Evolutionary conservation across 371 early-diverging fungal genomes (phyloP), one percentile per base, ranked within the genome.

Genomic region (Saksenaea vasiformis): DNA sequence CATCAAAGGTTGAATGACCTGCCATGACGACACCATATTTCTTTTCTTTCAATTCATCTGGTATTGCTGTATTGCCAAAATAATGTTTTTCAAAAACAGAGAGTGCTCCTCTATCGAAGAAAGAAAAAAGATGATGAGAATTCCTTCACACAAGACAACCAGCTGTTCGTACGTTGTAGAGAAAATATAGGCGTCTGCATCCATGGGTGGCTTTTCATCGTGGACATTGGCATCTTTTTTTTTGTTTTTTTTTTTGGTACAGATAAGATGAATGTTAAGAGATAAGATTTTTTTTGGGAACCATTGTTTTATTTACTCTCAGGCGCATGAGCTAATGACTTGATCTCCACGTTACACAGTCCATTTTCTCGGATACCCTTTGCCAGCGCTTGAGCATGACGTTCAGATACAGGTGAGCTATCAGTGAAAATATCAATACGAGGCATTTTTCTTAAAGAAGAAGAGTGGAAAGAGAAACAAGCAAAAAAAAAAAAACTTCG

Each of bases 11-110:
- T 1, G 72, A 65, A 27, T 67, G 67, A 39, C 53, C 57, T 0
- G 65, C 35, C 66, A 71, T 62, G 0, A 71, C 41, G 0, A 71
- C 65, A 11, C 65, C 67, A 41, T 58, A 65, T 22, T 56, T 61
- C 28, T 71, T 71, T 5, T 65, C 72, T 39, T 60, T 24, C 24
- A 68, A 35, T 10, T 47, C 22, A 22, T 66, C 64, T 8, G 22
- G 38, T 19, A 53, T 58, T 36, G 62, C 51, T 19, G 41, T 41
- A 4, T 64, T 35, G 24, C 61, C 39, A 19, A 67, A 61, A 38
- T 60, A 65, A 24, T 68, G 72, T 19, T 71, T 71, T 37, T 71
- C 72, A 63, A 71, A 71, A 4, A 71, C 54, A 8, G 72, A 71
- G 3, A 71, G 54, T 15, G 65, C 53, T 17, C 72, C 72, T 56